Evolutionary conservation across 2,329 filamentous ascomycete species (phyloP).

Genomic region (Fusarium chaquense): DNA sequence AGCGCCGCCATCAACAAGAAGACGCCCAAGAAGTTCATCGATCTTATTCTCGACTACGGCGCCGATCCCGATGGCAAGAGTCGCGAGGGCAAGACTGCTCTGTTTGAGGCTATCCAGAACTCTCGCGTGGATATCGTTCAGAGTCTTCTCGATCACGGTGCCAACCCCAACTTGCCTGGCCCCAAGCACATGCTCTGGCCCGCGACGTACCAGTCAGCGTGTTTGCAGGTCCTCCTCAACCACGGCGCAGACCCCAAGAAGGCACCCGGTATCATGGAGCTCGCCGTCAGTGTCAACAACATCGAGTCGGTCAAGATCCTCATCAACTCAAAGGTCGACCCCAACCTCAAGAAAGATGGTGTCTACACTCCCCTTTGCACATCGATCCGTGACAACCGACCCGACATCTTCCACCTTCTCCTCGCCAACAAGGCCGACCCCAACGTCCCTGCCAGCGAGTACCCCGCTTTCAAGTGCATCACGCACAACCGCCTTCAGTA

Average conservation of each 20-base stretch:
- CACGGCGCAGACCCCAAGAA: slow-evolving; percentile 72
- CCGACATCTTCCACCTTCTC: slow-evolving; percentile 71
- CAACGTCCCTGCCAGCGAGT: slow-evolving; percentile 72
- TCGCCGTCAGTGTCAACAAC: slow-evolving; percentile 72
- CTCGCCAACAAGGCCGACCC: slow-evolving; percentile 69
- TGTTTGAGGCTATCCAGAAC: slow-evolving; percentile 71
- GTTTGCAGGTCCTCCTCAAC: slow-evolving; percentile 68
- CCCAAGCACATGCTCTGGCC: slow-evolving; percentile 78
- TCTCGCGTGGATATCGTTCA: slow-evolving; percentile 68
- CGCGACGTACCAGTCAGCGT: slow-evolving; percentile 68
- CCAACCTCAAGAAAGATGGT: slow-evolving; percentile 72
- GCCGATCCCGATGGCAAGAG: slow-evolving; percentile 70
- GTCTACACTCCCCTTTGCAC: slow-evolving; percentile 77
- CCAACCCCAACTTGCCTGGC: slow-evolving; percentile 75
- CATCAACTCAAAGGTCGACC: slow-evolving; percentile 69
- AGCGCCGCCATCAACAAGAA: slow-evolving; percentile 71
- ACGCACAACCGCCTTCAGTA: slow-evolving; percentile 73
- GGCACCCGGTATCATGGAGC: slow-evolving; percentile 72
- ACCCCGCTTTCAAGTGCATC: slow-evolving; percentile 75
- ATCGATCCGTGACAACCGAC: slow-evolving; percentile 73
- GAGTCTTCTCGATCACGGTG: slow-evolving; percentile 65
- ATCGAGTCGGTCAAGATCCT: slow-evolving; percentile 70
- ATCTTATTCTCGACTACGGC: slow-evolving; percentile 71
- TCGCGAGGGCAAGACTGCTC: slow-evolving; percentile 70
- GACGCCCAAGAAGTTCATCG: slow-evolving; percentile 65